Conservation (phyloP, 495 filamentous ascomycete genomes). For the Peziza echinospora region DNA sequence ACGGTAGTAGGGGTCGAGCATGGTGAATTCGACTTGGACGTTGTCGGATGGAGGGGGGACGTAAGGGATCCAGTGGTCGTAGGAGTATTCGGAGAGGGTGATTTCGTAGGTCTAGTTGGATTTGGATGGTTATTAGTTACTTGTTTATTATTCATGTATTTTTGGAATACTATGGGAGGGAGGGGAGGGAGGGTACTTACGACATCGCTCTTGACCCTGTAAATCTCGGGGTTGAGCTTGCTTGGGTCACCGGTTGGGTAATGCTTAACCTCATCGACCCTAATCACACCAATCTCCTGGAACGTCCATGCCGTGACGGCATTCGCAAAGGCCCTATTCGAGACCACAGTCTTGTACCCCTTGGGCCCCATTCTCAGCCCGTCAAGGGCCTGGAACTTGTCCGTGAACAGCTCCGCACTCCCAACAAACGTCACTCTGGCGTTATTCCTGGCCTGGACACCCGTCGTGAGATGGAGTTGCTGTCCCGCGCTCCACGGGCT, state of each 20-base stretch:
- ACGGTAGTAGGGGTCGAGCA: conserved; percentile 98
- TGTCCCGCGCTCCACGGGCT: conserved; percentile 63
- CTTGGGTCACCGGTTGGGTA: conserved; percentile 36
- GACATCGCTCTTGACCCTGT: conserved; percentile 90
- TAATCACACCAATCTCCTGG: conserved; percentile 74
- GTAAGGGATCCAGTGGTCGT: conserved; percentile 52
- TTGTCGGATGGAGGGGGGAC: conserved; percentile 41
- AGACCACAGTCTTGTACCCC: conserved; percentile 36
- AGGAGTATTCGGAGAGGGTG: conserved; percentile 63
- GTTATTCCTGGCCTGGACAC: conserved; percentile 78
- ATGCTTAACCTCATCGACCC: conserved; percentile 66
- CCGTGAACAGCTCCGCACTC: conserved; percentile 61
- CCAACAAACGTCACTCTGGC: conserved; percentile 77
- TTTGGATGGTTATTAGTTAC: conserved; percentile 13
- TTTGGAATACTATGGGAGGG: not conserved
- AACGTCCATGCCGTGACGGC: conserved; percentile 77
- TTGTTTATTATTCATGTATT: not conserved
- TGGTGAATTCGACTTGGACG: conserved; percentile 88
- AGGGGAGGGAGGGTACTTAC: conserved; percentile 34
- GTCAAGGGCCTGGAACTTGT: conserved; percentile 53
- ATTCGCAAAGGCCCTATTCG: conserved; percentile 70
- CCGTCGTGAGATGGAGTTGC: conserved; percentile 61
- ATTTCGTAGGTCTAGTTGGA: conserved; percentile 79
- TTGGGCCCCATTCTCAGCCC: conserved; percentile 2
- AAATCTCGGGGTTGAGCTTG: conserved; percentile 60